Conservation (phyloP, 2,329 filamentous ascomycete species). For the Curvularia sp. region DNA sequence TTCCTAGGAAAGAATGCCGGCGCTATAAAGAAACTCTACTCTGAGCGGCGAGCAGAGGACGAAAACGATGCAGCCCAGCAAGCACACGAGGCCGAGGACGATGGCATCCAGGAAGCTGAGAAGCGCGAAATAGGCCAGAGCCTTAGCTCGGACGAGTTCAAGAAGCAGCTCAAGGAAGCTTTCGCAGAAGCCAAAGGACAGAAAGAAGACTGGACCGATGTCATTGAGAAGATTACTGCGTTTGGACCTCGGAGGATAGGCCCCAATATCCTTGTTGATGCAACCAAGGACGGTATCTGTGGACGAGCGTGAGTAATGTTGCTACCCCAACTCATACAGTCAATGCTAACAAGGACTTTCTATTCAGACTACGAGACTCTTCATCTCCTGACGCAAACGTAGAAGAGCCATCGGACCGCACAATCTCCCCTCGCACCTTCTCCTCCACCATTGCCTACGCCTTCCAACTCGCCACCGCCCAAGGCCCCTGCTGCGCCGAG, state of each 20-base stretch:
- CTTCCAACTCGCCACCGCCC: conserved; percentile 88
- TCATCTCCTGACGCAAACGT: conserved; percentile 47
- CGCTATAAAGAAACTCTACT: conserved; percentile 80
- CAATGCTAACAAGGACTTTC: not conserved
- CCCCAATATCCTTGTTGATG: conserved; percentile 88
- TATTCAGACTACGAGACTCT: conserved; percentile 36
- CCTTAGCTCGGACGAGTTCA: conserved; percentile 78
- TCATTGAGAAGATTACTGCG: conserved; percentile 81
- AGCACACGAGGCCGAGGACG: conserved; percentile 58
- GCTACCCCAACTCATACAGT: not conserved
- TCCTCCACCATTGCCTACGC: conserved; percentile 90
- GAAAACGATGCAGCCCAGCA: conserved; percentile 51
- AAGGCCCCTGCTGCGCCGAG: conserved; percentile 90
- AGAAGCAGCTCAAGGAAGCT: conserved; percentile 69
- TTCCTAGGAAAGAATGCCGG: conserved; percentile 82
- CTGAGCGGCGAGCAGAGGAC: conserved; percentile 66
- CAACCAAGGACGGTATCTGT: conserved; percentile 74
- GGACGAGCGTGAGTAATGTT: conserved; percentile 68
- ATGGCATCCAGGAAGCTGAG: conserved; percentile 57
- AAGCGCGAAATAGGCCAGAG: conserved; percentile 64
- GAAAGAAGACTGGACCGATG: conserved; percentile 76
- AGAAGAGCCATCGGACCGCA: conserved; percentile 23
- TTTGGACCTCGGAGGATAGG: conserved; percentile 88
- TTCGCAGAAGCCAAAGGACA: conserved; percentile 77
- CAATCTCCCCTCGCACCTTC: conserved; percentile 70